These are phyloP conservation scores for Adansonia rubrostipa DNA, from an alignment of 441 rosid species.

Conservation along the genomic window DNA sequence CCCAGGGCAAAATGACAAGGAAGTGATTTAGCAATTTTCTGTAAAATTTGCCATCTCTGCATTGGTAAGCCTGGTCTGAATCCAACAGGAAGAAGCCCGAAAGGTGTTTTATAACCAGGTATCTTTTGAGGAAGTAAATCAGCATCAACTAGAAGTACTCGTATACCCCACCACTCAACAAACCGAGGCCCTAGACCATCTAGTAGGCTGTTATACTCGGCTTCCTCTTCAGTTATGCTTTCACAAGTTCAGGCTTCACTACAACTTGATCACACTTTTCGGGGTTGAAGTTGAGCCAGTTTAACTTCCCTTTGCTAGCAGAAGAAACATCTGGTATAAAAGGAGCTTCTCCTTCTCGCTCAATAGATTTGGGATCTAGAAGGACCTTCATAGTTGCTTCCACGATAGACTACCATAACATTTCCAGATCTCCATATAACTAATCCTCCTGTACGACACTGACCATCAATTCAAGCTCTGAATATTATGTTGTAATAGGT, in stretches of 20 bases:
- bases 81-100: conserved; percentile 94
- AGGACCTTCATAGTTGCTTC: conserved; percentile 79
- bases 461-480: conserved; percentile 52
- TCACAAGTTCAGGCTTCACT: conserved; percentile 39
- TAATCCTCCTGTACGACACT: conserved; percentile 93
- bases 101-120: conserved; percentile 88
- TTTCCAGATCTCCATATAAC: conserved; percentile 96
- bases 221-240: conserved; percentile 78
- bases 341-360: conserved; percentile 51
- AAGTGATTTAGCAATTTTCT: conserved; percentile 85
- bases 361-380: conserved; percentile 42
- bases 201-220: conserved; percentile 66
- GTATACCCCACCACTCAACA: conserved; percentile 98
- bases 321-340: conserved; percentile 79
- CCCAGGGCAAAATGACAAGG: conserved; percentile 99
- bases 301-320: conserved; percentile 41
- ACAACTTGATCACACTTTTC: conserved; percentile 48
- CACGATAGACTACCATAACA: conserved; percentile 93
- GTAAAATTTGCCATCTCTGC: conserved; percentile 90
- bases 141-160: conserved; percentile 93
- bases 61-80: conserved; percentile 90
- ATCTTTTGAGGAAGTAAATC: conserved; percentile 83
- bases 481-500: conserved; percentile 28
- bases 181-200: conserved; percentile 95
- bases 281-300: conserved; percentile 34